Conservation (phyloP, 306 rosid genomes). For the Rubus idaeus region DNA sequence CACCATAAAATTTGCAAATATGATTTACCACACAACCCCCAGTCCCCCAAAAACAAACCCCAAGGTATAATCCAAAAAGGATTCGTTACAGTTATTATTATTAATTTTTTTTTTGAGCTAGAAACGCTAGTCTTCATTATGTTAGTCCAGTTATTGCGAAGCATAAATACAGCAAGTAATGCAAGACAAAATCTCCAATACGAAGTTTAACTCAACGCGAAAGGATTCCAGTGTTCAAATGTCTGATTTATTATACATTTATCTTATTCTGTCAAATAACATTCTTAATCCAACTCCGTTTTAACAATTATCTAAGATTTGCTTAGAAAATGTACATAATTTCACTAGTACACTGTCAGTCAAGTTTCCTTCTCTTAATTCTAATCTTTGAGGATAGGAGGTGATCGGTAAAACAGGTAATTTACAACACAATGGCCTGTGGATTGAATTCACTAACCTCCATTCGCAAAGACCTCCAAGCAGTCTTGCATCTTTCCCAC, state of each 20-base stretch:
- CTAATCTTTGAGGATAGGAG: not conserved
- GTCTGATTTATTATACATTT: not conserved
- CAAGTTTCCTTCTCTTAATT: not conserved
- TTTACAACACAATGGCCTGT: conserved; percentile 71
- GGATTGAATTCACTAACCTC: conserved; percentile 70
- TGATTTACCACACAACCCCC: not conserved
- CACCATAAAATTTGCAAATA: not conserved
- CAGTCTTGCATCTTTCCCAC: conserved; percentile 65
- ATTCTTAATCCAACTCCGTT: not conserved
- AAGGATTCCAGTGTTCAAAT: not conserved
- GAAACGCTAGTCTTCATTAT: not conserved
- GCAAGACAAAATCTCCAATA: not conserved
- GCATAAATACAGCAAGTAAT: not conserved
- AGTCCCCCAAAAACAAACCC: not conserved
- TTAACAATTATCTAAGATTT: not conserved
- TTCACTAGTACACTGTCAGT: not conserved
- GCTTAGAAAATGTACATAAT: not conserved
- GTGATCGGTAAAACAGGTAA: not conserved
- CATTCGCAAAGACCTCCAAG: conserved; percentile 69
- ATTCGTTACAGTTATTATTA: too few relatives aligned
- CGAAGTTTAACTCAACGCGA: not conserved
- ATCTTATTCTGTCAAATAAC: not conserved
- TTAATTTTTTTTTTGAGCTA: too few relatives aligned
- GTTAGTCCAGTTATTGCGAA: not conserved
- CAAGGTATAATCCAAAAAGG: not conserved